A percentile compares a stretch with the other conserved stretches of the same genome.
phyloP scores from a whole-genome alignment of 1,139 yeast genomes.

The Sporopachydermia cereana region DNA sequence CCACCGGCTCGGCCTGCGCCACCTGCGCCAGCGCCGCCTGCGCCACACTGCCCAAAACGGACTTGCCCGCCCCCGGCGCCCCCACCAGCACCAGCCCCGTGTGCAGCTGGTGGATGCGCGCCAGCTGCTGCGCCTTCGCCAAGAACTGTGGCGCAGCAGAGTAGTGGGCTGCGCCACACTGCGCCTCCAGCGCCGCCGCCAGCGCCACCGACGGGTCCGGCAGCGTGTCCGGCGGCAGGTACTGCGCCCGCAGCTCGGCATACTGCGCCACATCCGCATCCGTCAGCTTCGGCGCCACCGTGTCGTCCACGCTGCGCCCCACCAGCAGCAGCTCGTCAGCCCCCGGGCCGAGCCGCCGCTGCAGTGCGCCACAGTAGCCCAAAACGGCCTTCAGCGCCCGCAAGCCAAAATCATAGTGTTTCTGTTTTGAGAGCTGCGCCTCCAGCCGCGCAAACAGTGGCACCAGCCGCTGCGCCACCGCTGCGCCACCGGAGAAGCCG shows the following conservation, averaged over 20 bases:
- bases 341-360: constrained; percentile 18
- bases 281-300: constrained; percentile 55
- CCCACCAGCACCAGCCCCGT: constrained; percentile 84
- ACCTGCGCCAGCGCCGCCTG: constrained; percentile 31
- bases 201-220: constrained; percentile 6
- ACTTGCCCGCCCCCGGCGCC: constrained; percentile 64
- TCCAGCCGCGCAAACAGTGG: constrained; percentile 41
- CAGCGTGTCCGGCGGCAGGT: constrained; percentile 10
- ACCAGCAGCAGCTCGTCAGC: constrained; percentile 24
- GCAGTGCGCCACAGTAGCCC: constrained; percentile 43
- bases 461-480: constrained; percentile 40
- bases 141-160: constrained; percentile 32
- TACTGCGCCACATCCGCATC: constrained; percentile 33
- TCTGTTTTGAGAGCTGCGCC: constrained; percentile 35
- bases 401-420: constrained; percentile 85
- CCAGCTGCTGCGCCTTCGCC: constrained; percentile 49
- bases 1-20: constrained; percentile 29
- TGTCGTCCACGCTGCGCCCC: constrained; percentile 42
- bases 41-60: constrained; percentile 41
- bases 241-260: neutral
- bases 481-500: constrained; percentile 45
- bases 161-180: neutral
- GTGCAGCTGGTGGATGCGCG: constrained; percentile 50
- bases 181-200: constrained; percentile 7
- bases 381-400: constrained; percentile 66